Evolutionary conservation across 306 rosid genomes (phyloP).

Genomic region (Quercus dentata): DNA sequence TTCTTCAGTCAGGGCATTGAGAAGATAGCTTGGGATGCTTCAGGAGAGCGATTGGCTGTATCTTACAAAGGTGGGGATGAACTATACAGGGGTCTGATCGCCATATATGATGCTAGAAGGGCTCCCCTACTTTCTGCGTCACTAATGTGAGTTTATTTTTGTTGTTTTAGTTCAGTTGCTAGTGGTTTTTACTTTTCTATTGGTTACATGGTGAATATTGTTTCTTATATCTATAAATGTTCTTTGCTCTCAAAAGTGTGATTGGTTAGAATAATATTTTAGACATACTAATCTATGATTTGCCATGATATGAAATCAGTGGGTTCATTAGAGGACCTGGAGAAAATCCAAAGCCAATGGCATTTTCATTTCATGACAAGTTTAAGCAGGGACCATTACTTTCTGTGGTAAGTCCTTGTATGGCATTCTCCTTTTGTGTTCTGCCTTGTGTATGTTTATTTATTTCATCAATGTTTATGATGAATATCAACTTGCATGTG

Average conservation of each 20-base stretch:
- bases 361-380: slow-evolving; percentile 79
- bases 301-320: slow-evolving; percentile 36
- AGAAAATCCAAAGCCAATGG: slow-evolving; percentile 67
- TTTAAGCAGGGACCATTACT: slow-evolving; percentile 93
- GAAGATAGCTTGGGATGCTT: slow-evolving; percentile 93
- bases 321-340: slow-evolving; percentile 99
- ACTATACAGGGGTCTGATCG: slow-evolving; percentile 71
- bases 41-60: slow-evolving; percentile 93
- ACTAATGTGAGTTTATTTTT: slow-evolving; percentile 63
- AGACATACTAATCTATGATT: slow-evolving; percentile 1
- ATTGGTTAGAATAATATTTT: background rate
- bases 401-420: slow-evolving; percentile 63
- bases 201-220: slow-evolving; percentile 7
- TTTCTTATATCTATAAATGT: background rate
- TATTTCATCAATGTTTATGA: background rate
- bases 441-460: background rate
- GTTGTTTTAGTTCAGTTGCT: background rate
- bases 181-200: background rate
- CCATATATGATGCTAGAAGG: slow-evolving; percentile 79
- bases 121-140: slow-evolving; percentile 74
- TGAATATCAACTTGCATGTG: background rate
- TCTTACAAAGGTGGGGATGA: slow-evolving; percentile 81
- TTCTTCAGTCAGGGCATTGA: slow-evolving; percentile 76
- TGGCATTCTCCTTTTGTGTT: background rate
- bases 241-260: slow-evolving; percentile 1